Percentiles rank a stretch among this genome's conserved stretches.
Evolutionary conservation across 148 eudicot genomes (phyloP).

Genomic region (Nepenthes gracilis): DNA sequence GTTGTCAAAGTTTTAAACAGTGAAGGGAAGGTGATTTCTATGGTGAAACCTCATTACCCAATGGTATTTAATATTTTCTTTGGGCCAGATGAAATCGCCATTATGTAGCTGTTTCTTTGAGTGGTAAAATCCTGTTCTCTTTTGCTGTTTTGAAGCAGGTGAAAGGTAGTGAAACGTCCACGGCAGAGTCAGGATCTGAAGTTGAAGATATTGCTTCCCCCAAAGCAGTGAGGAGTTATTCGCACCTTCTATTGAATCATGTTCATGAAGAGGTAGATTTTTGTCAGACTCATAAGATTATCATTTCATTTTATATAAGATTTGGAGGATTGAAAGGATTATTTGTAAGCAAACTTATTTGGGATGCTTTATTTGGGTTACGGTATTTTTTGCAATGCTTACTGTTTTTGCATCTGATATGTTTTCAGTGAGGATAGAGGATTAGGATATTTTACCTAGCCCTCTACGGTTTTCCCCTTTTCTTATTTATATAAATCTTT

Average conservation of each 20-base stretch:
- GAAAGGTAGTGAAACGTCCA: conserved; percentile 83
- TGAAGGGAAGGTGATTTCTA: conserved; percentile 87
- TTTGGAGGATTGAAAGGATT: neutral
- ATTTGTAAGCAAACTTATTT: no score
- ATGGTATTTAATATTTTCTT: conserved; percentile 23
- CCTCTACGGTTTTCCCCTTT: no score
- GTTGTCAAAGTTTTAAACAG: conserved; percentile 79
- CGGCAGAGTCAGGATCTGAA: conserved; percentile 98
- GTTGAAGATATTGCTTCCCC: conserved; percentile 96
- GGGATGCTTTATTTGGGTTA: neutral
- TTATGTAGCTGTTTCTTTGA: neutral
- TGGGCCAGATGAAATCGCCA: neutral
- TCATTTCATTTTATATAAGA: neutral
- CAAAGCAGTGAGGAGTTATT: conserved; percentile 55
- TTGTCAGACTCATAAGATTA: neutral
- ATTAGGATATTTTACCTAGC: no score
- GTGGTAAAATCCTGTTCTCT: neutral
- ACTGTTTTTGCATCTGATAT: no score
- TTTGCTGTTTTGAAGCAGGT: conserved; percentile 29
- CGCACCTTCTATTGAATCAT: conserved; percentile 68
- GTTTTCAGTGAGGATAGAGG: no score
- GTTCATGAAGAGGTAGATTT: conserved; percentile 79
- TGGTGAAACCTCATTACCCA: conserved; percentile 78
- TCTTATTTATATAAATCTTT: no score
- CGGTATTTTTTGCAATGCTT: neutral